Conservation (phyloP, 176 grass and related monocot genomes). For the Cenchrus americanus region DNA sequence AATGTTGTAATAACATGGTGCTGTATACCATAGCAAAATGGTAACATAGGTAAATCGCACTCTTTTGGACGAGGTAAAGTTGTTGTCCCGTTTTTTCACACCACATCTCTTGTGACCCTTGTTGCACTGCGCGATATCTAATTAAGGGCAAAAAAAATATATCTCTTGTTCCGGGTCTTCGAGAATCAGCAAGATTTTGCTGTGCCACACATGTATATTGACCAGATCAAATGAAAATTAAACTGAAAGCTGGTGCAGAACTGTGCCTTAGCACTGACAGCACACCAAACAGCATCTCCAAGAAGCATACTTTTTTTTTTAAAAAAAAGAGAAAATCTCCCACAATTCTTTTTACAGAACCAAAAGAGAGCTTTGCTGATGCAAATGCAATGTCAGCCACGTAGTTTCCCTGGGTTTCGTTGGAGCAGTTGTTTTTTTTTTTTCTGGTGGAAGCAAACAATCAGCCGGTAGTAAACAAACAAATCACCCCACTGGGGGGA, state of each 20-base stretch:
- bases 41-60: neutral
- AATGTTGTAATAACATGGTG: neutral
- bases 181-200: neutral
- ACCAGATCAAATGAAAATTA: conserved; percentile 5
- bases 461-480: neutral
- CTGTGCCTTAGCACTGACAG: conserved; percentile 44
- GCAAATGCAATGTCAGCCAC: conserved; percentile 45
- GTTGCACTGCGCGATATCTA: neutral
- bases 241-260: conserved; percentile 28
- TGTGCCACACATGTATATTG: conserved; percentile 1
- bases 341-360: neutral
- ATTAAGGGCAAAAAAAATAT: neutral
- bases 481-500: neutral
- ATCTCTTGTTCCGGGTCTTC: neutral
- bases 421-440: conserved; percentile 31
- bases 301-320: neutral
- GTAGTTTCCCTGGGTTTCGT: conserved; percentile 9
- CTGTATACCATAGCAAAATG: neutral
- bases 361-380: conserved; percentile 18
- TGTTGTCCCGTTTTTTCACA: neutral
- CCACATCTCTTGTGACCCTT: neutral
- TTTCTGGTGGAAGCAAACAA: conserved; percentile 33
- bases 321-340: neutral
- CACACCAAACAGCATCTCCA: conserved; percentile 27
- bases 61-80: neutral